Conservation (phyloP, 2,329 filamentous ascomycete genomes). For the Pseudogymnoascus sp. region DNA sequence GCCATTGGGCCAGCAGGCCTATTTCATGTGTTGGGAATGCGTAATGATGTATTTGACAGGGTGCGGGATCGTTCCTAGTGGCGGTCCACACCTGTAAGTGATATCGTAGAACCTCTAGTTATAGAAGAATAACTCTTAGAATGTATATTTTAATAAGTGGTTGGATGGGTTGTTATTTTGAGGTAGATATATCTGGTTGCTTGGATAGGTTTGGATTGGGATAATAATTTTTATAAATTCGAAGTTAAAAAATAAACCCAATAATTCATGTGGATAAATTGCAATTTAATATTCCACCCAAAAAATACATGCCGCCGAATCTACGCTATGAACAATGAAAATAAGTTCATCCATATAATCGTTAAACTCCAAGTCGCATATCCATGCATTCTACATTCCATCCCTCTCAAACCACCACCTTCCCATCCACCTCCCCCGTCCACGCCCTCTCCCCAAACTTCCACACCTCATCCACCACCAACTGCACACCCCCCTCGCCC, state of each 20-base stretch:
- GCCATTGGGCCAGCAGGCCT: conserved; percentile 42
- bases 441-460: conserved; percentile 59
- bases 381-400: not conserved
- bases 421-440: not conserved
- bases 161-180: not conserved
- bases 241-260: not conserved
- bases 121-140: not conserved
- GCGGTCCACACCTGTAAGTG: not conserved
- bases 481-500: conserved; percentile 36
- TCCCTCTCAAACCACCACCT: not conserved
- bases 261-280: not conserved
- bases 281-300: not conserved
- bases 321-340: not conserved
- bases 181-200: not conserved
- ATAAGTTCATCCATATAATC: not conserved
- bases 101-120: not conserved
- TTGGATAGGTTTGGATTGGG: not conserved
- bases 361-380: not conserved
- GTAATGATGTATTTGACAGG: not conserved
- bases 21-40: not conserved
- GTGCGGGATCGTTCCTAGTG: not conserved
- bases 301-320: not conserved
- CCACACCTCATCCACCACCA: conserved; percentile 70
- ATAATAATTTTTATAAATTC: not conserved
- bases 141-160: not conserved